These are phyloP conservation scores for Exophiala phaeomuriformis DNA, from an alignment of 2,329 filamentous ascomycete genomes.

Conservation along the genomic window DNA sequence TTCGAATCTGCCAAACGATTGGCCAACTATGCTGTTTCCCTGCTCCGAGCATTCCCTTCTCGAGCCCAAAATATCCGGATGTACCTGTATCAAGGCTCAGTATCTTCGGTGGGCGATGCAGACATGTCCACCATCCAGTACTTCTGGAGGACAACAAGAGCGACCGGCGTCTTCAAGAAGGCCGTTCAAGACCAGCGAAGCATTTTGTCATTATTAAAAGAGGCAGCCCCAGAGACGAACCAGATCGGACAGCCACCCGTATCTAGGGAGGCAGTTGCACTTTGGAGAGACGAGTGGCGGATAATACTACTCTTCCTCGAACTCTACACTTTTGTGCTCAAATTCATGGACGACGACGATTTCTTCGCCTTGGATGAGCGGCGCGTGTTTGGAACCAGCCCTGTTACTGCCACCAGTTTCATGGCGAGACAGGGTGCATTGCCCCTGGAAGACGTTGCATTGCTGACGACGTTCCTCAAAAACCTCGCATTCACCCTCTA, in stretches of 20 bases:
- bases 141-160: conserved; percentile 66
- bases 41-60: conserved; percentile 76
- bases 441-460: conserved; percentile 61
- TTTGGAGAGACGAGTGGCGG: conserved; percentile 68
- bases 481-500: conserved; percentile 84
- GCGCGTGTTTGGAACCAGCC: conserved; percentile 33
- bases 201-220: conserved; percentile 51
- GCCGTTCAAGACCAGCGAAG: conserved; percentile 52
- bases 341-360: conserved; percentile 93
- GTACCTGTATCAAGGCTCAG: conserved; percentile 77
- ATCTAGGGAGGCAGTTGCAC: conserved; percentile 32
- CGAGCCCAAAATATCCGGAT: conserved; percentile 85
- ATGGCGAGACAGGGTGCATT: conserved; percentile 59
- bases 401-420: conserved; percentile 43
- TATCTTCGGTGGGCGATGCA: conserved; percentile 27
- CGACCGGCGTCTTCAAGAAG: conserved; percentile 50
- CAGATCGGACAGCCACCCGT: conserved; percentile 28
- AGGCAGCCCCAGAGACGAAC: conserved; percentile 36
- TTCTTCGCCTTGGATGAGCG: conserved; percentile 54
- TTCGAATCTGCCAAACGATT: conserved; percentile 62
- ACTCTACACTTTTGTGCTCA: conserved; percentile 84
- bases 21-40: conserved; percentile 76
- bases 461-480: conserved; percentile 76
- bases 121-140: conserved; percentile 66
- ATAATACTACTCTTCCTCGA: conserved; percentile 86